Conservation (phyloP, 371 early-diverging fungal genomes). For the Mucor piriformis region DNA sequence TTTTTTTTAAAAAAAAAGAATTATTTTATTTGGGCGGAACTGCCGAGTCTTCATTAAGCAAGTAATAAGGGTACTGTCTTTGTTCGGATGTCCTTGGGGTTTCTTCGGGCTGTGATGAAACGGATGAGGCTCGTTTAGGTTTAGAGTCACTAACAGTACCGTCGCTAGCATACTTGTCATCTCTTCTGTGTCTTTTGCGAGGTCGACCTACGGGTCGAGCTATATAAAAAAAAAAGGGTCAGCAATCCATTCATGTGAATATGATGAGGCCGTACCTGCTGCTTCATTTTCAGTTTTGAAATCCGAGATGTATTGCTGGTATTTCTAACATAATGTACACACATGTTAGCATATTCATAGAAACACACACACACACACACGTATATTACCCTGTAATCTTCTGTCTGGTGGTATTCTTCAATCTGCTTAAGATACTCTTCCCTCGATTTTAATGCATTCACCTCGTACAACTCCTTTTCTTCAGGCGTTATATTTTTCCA, state of each 20-base stretch:
- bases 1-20: too few relatives aligned
- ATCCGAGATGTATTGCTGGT: conserved; percentile 48
- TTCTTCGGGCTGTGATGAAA: conserved; percentile 12
- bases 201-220: conserved; percentile 43
- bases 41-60: conserved; percentile 22
- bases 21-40: background rate
- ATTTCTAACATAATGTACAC: conserved; percentile 23
- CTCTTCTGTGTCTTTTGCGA: conserved; percentile 26
- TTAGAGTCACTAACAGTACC: conserved; percentile 16
- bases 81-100: conserved; percentile 11
- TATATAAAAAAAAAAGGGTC: too few relatives aligned
- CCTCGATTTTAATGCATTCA: conserved; percentile 33
- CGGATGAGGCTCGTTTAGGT: conserved; percentile 11
- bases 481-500: conserved; percentile 43
- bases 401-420: conserved; percentile 46
- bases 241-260: too few relatives aligned
- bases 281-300: conserved; percentile 53
- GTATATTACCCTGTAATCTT: conserved; percentile 32
- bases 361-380: background rate
- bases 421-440: conserved; percentile 40
- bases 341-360: background rate
- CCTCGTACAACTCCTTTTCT: conserved; percentile 42
- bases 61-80: conserved; percentile 29
- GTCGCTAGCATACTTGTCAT: conserved; percentile 15
- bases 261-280: too few relatives aligned